These are phyloP conservation scores for Rubia yunnanensis DNA, from an alignment of 257 asterid genomes.

Conservation along the genomic window DNA sequence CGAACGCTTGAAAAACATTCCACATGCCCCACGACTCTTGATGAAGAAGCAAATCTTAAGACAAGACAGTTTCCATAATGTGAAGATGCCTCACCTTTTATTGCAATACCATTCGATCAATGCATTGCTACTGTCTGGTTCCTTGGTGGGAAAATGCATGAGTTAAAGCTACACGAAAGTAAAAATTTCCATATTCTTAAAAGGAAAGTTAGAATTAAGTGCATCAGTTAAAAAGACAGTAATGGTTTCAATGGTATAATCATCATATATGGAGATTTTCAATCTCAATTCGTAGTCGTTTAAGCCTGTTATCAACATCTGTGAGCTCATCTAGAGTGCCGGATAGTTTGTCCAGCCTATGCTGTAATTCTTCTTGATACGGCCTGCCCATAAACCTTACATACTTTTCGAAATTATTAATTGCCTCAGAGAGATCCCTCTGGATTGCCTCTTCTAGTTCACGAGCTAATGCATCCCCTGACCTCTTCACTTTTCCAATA, in stretches of 20 bases:
- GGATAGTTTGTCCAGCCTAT: slow-evolving; percentile 39
- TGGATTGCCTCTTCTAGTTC: slow-evolving; percentile 80
- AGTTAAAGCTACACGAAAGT: background rate
- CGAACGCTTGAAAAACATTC: background rate
- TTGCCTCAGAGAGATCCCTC: slow-evolving; percentile 60
- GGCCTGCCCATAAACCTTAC: slow-evolving; percentile 50
- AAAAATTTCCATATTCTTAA: background rate
- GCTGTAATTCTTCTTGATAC: slow-evolving; percentile 52
- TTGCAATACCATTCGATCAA: slow-evolving; percentile 1
- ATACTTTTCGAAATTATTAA: slow-evolving; percentile 36
- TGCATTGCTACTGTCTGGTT: slow-evolving; percentile 1
- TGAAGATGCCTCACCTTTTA: slow-evolving; percentile 2
- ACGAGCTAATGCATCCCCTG: slow-evolving; percentile 71
- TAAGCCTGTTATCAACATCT: slow-evolving; percentile 42
- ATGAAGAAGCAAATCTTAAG: background rate
- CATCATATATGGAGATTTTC: slow-evolving; percentile 55
- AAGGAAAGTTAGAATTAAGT: background rate
- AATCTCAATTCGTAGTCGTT: slow-evolving; percentile 53
- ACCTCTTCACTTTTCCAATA: slow-evolving; percentile 64
- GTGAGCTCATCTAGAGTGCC: slow-evolving; percentile 47
- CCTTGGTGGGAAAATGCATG: background rate
- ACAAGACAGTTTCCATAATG: slow-evolving; percentile 1
- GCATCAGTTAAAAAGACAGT: background rate
- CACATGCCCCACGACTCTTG: background rate
- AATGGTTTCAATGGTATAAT: background rate